Base-by-base conservation (phyloP, 2,329 filamentous ascomycete genomes). In the Capronia coronata region DNA sequence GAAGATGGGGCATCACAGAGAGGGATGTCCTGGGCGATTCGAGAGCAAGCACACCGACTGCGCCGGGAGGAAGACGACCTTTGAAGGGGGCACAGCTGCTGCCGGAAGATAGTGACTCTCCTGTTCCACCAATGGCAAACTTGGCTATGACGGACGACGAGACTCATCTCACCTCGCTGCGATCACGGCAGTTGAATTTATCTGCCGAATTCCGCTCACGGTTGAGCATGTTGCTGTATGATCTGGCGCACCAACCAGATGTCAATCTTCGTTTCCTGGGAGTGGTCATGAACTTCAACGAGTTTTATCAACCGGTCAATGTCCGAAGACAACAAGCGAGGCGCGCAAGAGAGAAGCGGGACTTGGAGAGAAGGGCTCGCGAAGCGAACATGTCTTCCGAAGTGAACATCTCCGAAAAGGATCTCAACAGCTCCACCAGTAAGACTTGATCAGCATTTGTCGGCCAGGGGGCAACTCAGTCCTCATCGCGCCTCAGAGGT, bases 261-360 rank as follows among this genome's bases (percentile, higher is more conserved):
- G 83, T 90, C 44, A 93, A 98, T 67, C 87, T 98, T 82, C 78
- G 91, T 47, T 97, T 97, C 74, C 71, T 98, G 58, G 93, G 88
- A 32, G 89, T 97, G 40, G 87, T 93, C 34, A 97, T 98, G 88
- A 98, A 97, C 70, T 98, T 97, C 69, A 98, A 98, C 68, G 91
- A 97, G 65, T 86, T 94, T 21, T 97, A 97, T 68, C 80, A 87
- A 68, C 86, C 87, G 11, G 79, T 83, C 38, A 76, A 82, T 61
- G 78, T 83, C 65, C 82, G 82, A 69, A 70, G 76, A 51, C 63
- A 65, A 30, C 61, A 64, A 35, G 58, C 57, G 18, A 50, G 60
- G 34, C 62, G 62, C 14, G 67, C 51, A 30, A 45, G 53, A 14
- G 56, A 58, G 43, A 57, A 55, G 42, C 49, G 55, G 16, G 55